Conservation (phyloP, 2,329 filamentous ascomycete genomes). For the Venturia pyrina region DNA sequence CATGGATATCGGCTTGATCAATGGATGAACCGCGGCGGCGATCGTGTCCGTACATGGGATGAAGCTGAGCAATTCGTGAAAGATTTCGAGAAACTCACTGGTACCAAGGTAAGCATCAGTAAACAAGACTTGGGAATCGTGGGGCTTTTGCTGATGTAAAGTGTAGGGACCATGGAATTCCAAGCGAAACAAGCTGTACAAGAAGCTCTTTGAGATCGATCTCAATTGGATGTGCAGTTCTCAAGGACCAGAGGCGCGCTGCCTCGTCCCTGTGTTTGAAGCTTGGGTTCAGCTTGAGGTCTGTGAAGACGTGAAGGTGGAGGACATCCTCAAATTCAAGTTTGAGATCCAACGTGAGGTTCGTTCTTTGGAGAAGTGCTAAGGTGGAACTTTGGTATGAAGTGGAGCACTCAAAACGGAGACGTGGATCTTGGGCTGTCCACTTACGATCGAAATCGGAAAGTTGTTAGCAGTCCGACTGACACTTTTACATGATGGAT, state of each 20-base stretch:
- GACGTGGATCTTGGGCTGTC: too few relatives aligned
- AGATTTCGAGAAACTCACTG: constrained; percentile 1
- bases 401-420: not conserved
- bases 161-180: not conserved
- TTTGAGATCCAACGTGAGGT: not conserved
- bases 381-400: not conserved
- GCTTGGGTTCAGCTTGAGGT: constrained; percentile 8
- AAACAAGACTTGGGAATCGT: not conserved
- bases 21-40: not conserved
- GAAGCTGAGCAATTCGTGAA: constrained; percentile 7
- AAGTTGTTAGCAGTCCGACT: too few relatives aligned
- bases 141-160: not conserved
- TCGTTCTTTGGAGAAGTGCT: not conserved
- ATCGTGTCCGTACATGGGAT: constrained; percentile 1
- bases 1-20: not conserved
- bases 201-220: constrained; percentile 11
- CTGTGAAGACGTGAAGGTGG: constrained; percentile 6
- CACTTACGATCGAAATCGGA: too few relatives aligned
- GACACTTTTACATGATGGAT: too few relatives aligned
- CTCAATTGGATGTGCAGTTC: constrained; percentile 6
- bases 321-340: constrained; percentile 9
- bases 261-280: constrained; percentile 1
- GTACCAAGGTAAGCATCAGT: not conserved
- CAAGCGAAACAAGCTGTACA: constrained; percentile 11
- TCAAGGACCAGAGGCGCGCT: constrained; percentile 2